phyloP scores from a whole-genome alignment of 1,284 basidiomycete genomes.

The Caloboletus inedulis region DNA sequence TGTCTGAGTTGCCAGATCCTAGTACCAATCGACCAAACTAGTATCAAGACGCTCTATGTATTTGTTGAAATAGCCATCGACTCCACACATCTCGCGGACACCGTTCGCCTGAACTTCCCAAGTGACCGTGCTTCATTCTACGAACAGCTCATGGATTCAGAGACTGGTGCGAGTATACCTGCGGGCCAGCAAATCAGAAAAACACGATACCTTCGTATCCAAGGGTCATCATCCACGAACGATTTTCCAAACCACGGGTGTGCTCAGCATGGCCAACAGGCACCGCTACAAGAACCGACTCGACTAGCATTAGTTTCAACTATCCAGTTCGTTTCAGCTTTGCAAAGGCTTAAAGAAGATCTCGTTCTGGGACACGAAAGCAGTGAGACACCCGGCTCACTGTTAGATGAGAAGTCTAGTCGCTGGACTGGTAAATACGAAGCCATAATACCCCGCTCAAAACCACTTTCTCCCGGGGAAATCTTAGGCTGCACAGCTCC shows the following conservation, averaged over 20 bases:
- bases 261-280: background rate
- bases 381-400: background rate
- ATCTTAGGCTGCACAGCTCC: conserved; percentile 98
- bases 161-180: conserved; percentile 45
- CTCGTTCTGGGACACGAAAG: conserved; percentile 44
- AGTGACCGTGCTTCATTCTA: conserved; percentile 62
- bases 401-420: conserved; percentile 20
- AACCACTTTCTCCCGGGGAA: conserved; percentile 94
- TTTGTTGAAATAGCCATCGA: conserved; percentile 99
- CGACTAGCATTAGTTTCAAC: conserved; percentile 89
- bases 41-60: conserved; percentile 94
- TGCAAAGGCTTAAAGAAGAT: conserved; percentile 83
- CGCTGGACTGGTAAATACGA: conserved; percentile 72
- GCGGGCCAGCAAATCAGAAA: conserved; percentile 53
- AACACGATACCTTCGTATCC: conserved; percentile 54
- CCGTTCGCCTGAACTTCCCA: conserved; percentile 90
- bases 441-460: conserved; percentile 81
- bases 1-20: conserved; percentile 16
- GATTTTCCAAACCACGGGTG: conserved; percentile 3
- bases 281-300: conserved; percentile 44
- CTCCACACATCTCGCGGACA: conserved; percentile 75
- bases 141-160: conserved; percentile 53
- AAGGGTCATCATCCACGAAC: conserved; percentile 35
- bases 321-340: conserved; percentile 90
- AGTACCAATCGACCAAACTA: conserved; percentile 96